Evolutionary conservation across 2,329 filamentous ascomycete species (phyloP).

Genomic region (Eurotiales sp.): DNA sequence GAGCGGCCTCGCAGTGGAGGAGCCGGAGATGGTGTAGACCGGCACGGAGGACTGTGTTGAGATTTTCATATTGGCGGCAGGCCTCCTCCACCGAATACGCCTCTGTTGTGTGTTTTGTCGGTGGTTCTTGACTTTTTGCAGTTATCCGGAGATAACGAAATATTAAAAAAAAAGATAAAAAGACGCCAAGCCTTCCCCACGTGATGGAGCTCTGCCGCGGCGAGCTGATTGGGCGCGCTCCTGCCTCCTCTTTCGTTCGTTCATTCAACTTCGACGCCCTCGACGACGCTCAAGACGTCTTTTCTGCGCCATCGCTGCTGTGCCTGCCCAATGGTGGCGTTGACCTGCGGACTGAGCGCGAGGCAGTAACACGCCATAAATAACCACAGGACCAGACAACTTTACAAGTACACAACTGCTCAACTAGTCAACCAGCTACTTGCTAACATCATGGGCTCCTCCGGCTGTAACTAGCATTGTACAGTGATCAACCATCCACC

Average conservation of each 20-base stretch:
- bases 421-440: too few species aligned
- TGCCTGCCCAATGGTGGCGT: neutral
- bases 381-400: too few species aligned
- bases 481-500: neutral
- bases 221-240: constrained; percentile 14
- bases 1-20: constrained; percentile 78
- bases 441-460: too few species aligned
- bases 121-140: neutral
- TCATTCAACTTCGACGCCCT: too few species aligned
- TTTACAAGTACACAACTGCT: too few species aligned
- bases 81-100: too few species aligned
- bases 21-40: constrained; percentile 93
- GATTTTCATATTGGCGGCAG: constrained; percentile 41
- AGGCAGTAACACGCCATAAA: neutral
- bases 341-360: neutral
- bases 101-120: neutral
- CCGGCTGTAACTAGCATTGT: too few species aligned
- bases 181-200: constrained; percentile 16
- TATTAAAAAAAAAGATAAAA: constrained; percentile 22
- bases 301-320: neutral
- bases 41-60: constrained; percentile 71
- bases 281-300: too few species aligned
- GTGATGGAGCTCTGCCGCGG: constrained; percentile 15
- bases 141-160: constrained; percentile 10
- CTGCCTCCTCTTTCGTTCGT: too few species aligned